Evolutionary conservation across 1,284 basidiomycete genomes (phyloP), one percentile per base, ranked within the genome.

Genomic region (Phylloboletellus chloephorus): DNA sequence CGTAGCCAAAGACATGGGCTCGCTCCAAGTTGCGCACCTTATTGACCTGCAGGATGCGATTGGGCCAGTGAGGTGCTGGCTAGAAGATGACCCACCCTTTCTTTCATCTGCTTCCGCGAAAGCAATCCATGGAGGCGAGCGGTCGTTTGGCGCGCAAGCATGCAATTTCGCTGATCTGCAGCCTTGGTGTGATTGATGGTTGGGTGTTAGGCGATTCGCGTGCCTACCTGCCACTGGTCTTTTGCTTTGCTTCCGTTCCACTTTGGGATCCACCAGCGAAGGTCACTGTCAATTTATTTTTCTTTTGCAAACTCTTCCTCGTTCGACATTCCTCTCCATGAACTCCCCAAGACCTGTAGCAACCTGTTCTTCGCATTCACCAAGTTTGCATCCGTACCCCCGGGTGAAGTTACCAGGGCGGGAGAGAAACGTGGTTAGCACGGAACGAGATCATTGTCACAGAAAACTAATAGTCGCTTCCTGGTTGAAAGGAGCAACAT

Each of bases 331-430:
- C 30, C 5, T 11, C 26, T 16, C 19, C 29, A 43, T 43, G 41
- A 36, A 28, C 10, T 32, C 41, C 10, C 29, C 34, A 21, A 37
- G 29, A 19, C 36, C 37, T 12, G 16, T 34, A 3, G 15, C 7
- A 13, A 31, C 31, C 29, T 29, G 30, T 15, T 31, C 34, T n/a
- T 42, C 29, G 4, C 31, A 42, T n/a, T 16, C 36, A 17, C 19
- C 25, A 10, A 36, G 41, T 10, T 42, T 31, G 17, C 31, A 34
- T 16, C 41, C 41, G 6, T 37, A 43, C 16, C 30, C 36, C 7
- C 37, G 31, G 21, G 19, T 37, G 13, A 37, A 21, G 23, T 23
- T 30, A 8, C 37, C 35, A 28, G 24, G 13, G n/a, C 30, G 24
- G 6, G 41, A 32, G 16, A 22, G 24, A 17, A 15, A 21, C 7